Evolutionary conservation across 2,329 filamentous ascomycete genomes (phyloP), one percentile per base, ranked within the genome.

Genomic region (Trichothecium roseum): DNA sequence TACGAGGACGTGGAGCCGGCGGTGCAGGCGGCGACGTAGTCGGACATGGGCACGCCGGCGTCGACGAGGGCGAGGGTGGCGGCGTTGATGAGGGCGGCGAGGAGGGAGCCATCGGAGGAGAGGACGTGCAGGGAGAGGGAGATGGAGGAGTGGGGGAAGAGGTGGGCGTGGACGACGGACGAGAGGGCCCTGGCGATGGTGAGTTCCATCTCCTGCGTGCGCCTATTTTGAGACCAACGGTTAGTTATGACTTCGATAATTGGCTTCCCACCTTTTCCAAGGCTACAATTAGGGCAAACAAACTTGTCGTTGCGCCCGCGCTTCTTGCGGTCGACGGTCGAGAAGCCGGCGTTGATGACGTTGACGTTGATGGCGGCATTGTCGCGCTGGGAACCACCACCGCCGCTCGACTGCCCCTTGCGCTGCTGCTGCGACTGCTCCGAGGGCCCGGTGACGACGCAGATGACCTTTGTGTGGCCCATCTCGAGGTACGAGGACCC

Each of bases 401-500:
- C 40, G 12, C 34, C 34, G 32, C 32, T 34, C 54, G 40, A 64
- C 57, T 46, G 71, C 60, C 34, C 72, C 20, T 47, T 54, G 1
- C 54, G 46, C 35, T 48, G 48, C 20, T 54, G 52, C 41, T 49
- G 46, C 41, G 60, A 59, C 36, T 63, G 61, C 60, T 98, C 91
- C 27, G 74, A 77, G 0, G 91, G 91, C 0, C 91, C 91, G 2
- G 80, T 78, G 32, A 98, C 80, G 17, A 88, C 86, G 61, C 89
- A 95, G 62, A 96, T 84, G 47, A 98, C 81, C 55, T 94, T 91
- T 16, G 91, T 98, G 62, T 96, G 94, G 49, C 91, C 91, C 81
- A 94, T 94, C 56, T 94, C 86, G 40, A 96, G 77, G 60, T 94
- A 94, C 42, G 82, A 85, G 30, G 84, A 94, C 26, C 91, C 91